phyloP scores from a whole-genome alignment of 1,284 basidiomycete genomes.

The Malassezia yamatoensis region DNA sequence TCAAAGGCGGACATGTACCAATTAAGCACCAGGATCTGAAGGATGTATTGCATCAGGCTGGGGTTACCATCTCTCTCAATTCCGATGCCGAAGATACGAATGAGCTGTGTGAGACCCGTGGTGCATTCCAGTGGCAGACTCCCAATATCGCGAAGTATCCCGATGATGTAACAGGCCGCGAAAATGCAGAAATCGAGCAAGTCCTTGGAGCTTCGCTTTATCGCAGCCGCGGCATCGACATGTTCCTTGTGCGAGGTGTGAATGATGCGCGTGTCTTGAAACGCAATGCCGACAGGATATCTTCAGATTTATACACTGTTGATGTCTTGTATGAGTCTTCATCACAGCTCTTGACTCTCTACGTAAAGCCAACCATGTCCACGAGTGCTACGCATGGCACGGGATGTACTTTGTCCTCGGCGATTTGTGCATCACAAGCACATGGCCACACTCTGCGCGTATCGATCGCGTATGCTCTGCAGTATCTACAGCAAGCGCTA shows the following conservation, averaged over 20 bases:
- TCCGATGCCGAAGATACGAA: background rate
- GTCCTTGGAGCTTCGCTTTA: constrained; percentile 7
- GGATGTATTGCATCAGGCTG: constrained; percentile 2
- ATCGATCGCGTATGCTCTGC: constrained; percentile 58
- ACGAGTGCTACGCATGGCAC: constrained; percentile 64
- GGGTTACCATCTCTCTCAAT: background rate
- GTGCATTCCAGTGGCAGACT: background rate
- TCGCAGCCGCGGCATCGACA: background rate
- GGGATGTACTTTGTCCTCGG: constrained; percentile 80
- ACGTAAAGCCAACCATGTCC: constrained; percentile 27
- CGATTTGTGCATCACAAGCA: constrained; percentile 63
- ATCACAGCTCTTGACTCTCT: constrained; percentile 18
- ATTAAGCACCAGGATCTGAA: constrained; percentile 15
- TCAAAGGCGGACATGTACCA: constrained; percentile 76
- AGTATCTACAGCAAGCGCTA: constrained; percentile 69
- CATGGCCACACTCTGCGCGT: constrained; percentile 56
- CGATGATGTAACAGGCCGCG: background rate
- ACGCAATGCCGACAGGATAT: background rate
- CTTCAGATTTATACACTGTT: constrained; percentile 41
- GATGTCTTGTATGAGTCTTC: constrained; percentile 56
- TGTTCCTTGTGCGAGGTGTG: background rate
- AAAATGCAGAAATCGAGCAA: background rate
- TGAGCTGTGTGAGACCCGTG: background rate
- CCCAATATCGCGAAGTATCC: background rate
- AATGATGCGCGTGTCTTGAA: background rate